phyloP scores from a whole-genome alignment of 2,329 filamentous ascomycete species.

The Aspergillus eucalypticola region DNA sequence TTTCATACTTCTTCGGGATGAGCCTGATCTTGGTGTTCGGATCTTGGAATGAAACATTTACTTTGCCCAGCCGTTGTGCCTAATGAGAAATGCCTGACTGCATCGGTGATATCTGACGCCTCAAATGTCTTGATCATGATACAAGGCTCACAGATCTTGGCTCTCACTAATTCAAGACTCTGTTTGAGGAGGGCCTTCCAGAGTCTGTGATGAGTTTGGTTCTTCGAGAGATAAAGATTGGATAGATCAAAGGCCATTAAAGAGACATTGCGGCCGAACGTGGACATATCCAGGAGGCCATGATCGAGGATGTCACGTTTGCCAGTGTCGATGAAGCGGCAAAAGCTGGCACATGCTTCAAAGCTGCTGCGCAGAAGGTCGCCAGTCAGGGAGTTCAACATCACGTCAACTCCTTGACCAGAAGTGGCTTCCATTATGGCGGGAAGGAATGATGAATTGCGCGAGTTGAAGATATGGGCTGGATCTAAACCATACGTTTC shows the following conservation, averaged over 20 bases:
- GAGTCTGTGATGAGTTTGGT: slow-evolving; percentile 21
- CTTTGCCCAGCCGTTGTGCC: neutral
- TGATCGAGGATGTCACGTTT: slow-evolving; percentile 10
- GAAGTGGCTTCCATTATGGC: slow-evolving; percentile 4
- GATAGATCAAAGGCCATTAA: slow-evolving; percentile 15
- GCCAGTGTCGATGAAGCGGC: slow-evolving; percentile 19
- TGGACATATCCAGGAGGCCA: neutral
- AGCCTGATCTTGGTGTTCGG: neutral
- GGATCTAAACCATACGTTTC: slow-evolving; percentile 11
- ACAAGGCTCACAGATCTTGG: neutral
- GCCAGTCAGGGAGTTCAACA: slow-evolving; percentile 15
- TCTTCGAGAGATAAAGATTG: neutral
- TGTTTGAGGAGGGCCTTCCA: slow-evolving; percentile 11
- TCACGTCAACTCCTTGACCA: slow-evolving; percentile 14
- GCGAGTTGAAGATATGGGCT: slow-evolving; percentile 12
- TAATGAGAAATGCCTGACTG: neutral
- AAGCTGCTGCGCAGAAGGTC: slow-evolving; percentile 14
- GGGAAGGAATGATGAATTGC: neutral
- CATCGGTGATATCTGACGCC: neutral
- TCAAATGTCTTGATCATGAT: neutral
- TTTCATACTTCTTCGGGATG: neutral
- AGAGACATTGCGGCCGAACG: neutral
- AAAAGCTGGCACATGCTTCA: slow-evolving; percentile 7
- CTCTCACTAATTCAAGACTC: neutral
- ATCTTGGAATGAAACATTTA: neutral